Evolutionary conservation across 2,329 filamentous ascomycete genomes (phyloP), one percentile per base, ranked within the genome.

Genomic region (Sporothrix inflata): DNA sequence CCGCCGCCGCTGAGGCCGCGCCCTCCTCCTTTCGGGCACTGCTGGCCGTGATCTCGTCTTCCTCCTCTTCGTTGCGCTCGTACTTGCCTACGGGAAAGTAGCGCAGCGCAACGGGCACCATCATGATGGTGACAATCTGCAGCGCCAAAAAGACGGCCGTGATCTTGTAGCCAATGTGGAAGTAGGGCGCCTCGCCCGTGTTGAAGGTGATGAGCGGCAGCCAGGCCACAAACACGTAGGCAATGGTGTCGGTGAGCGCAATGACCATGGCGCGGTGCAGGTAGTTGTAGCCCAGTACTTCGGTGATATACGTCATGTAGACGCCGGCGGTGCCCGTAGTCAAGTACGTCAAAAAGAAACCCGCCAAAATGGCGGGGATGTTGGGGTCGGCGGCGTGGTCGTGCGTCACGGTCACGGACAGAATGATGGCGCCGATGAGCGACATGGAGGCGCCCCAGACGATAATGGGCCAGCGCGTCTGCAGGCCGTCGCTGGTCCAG

Each of bases 391-490:
- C 68, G 2, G 45, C 34, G 19, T 53, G 45, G 1, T 51, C 47
- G 9, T 24, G 24, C 19, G 45, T 51, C 30, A 70, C 57, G 8
- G 69, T 40, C 47, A 73, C 45, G 12, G 57, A 38, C 7, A 75
- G 69, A 21, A 75, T 68, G 68, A 75, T 70, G 53, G 61, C 24
- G 61, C 74, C 74, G 40, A 73, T 60, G 11, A 75, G 63, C 12
- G 71, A 72, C 47, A 74, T 27, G 51, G 49, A 47, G 19, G 71
- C 71, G 16, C 53, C 71, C 34, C 53, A 45, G 9, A 87, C 76
- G 51, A 88, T 85, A 0, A 83, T 81, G 3, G 85, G 85, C 85
- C 85, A 87, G 19, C 86, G 80, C 2, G 78, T 80, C 7, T 85
- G 79, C 16, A 86, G 75, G 0, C 81, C 81, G 76, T 88, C 86